These are phyloP conservation scores for Oryza brachyantha DNA, from an alignment of 176 grass and related monocot genomes.

Conservation along the genomic window DNA sequence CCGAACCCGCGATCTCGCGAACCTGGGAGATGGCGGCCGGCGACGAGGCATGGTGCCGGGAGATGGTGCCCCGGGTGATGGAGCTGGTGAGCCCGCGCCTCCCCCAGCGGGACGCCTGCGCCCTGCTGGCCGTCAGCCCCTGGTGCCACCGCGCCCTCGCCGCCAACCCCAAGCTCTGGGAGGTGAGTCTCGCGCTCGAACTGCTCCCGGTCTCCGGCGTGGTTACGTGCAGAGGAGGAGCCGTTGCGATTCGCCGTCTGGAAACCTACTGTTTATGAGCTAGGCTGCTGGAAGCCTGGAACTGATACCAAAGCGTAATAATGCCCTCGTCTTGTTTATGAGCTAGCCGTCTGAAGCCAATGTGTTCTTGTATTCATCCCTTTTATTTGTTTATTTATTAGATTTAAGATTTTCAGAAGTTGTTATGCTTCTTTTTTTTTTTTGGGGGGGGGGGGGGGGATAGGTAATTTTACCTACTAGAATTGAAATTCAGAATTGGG, in stretches of 20 bases:
- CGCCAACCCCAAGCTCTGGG: slow-evolving; percentile 62
- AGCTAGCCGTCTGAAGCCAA: no score
- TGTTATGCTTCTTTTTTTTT: background rate
- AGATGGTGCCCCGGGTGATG: slow-evolving; percentile 63
- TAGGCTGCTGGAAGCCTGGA: no score
- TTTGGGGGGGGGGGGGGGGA: background rate
- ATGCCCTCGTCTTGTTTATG: no score
- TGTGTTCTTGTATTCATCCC: background rate
- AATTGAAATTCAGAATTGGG: background rate
- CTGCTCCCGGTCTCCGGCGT: background rate
- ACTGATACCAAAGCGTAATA: no score
- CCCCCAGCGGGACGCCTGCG: slow-evolving; percentile 60
- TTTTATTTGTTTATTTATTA: no score
- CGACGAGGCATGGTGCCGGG: slow-evolving; percentile 39
- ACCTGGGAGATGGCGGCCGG: slow-evolving; percentile 34
- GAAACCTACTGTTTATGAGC: no score
- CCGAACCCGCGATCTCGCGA: background rate
- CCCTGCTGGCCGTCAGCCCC: slow-evolving; percentile 59
- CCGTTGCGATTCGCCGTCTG: background rate
- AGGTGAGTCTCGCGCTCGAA: slow-evolving; percentile 40
- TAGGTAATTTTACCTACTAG: background rate
- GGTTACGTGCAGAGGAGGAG: background rate
- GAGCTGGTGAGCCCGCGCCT: slow-evolving; percentile 66
- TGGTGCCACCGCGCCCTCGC: slow-evolving; percentile 74
- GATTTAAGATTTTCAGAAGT: no score